Evolutionary conservation across 192 early-diverging fungal genomes (phyloP), one percentile per base, ranked within the genome.

Genomic region (Backusella morwellensis): DNA sequence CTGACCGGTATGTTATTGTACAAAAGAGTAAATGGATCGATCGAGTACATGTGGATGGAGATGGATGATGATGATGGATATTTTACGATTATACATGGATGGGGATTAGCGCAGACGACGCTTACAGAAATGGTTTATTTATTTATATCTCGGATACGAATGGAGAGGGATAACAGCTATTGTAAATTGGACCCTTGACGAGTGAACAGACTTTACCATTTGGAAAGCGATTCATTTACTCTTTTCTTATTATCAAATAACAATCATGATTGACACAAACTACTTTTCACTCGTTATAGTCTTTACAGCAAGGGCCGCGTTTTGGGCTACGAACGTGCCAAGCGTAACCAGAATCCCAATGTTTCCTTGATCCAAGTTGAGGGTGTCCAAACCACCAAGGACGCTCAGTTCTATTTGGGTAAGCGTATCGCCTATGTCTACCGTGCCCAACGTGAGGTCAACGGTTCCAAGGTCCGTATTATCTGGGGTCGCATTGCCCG

Each of bases 401-500:
- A 98, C 77, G 91, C 97, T 80, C 86, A 88, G 67, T 99, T 97
- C 90, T 99, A 99, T 90, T 92, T 95, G 75, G 98, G 98, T 81
- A 99, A 98, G 92, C 95, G 95, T 84, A 89, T 99, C 78, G 96
- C 97, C 72, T 98, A 95, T 86, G 93, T 98, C 81, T 99, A 98
- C 95, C 92, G 92, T 77, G 96, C 96, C 74, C 91, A 96, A 84
- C 88, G 92, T 68, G 89, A 86, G 81, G 83, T 87, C 76, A 94
- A 97, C 87, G 97, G 97, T 81, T 92, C 92, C 85, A 91, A 94
- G 83, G 91, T 99, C 87, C 93, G 97, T 80, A 94, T 95, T 84
- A 97, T 98, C 90, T 99, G 97, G 98, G 98, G 98, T 74, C 92
- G 95, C 70, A 86, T 99, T 85, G 92, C 97, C 86, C 92, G 97